phyloP scores from a whole-genome alignment of 202 grass and related monocot genomes.

The Setaria viridis region DNA sequence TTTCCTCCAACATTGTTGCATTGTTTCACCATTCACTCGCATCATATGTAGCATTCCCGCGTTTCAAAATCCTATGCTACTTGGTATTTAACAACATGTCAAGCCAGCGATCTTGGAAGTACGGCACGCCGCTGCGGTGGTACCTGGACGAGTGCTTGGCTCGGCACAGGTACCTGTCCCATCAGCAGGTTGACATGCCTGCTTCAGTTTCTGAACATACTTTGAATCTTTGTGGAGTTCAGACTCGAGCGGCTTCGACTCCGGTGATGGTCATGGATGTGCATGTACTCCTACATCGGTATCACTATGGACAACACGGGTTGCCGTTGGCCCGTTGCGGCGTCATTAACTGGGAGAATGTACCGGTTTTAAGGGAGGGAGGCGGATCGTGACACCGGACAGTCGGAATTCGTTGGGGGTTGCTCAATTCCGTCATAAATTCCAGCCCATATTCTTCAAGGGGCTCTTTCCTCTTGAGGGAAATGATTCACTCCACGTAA shows the following conservation, averaged over 20 bases:
- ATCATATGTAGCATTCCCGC: no score
- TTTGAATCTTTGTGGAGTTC: background rate
- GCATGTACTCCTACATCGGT: background rate
- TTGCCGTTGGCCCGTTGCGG: slow-evolving; percentile 14
- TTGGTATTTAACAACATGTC: no score
- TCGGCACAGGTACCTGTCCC: slow-evolving; percentile 44
- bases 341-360: slow-evolving; percentile 44
- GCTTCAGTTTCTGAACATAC: background rate
- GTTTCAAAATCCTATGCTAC: no score
- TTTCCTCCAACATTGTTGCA: background rate
- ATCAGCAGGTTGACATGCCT: slow-evolving; percentile 15
- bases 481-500: background rate
- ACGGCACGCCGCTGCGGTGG: background rate
- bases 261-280: slow-evolving; percentile 25
- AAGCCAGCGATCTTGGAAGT: background rate
- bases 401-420: slow-evolving; percentile 48
- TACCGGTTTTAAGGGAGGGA: slow-evolving; percentile 25
- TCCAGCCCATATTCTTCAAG: slow-evolving; percentile 33
- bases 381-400: slow-evolving; percentile 21
- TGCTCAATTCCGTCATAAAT: slow-evolving; percentile 47
- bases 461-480: background rate
- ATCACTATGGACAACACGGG: slow-evolving; percentile 15
- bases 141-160: slow-evolving; percentile 36
- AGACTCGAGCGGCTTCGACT: background rate
- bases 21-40: no score